Conservation (phyloP, 139 green algal genomes). For the Tetratostichococcus sp. region DNA sequence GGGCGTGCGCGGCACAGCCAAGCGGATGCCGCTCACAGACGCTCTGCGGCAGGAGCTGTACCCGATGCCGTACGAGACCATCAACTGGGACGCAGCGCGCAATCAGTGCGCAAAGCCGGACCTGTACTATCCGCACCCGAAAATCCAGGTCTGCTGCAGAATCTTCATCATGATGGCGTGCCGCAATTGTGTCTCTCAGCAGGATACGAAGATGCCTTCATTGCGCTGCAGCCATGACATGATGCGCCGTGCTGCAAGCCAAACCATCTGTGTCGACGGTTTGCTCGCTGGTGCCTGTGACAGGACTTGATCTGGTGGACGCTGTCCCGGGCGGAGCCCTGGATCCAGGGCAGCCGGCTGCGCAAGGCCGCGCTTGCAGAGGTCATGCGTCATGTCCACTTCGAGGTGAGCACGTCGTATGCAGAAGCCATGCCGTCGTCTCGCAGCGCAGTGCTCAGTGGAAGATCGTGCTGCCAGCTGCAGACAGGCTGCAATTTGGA, state of each 20-base stretch:
- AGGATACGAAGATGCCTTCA: no score
- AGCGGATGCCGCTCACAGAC: slow-evolving; percentile 45
- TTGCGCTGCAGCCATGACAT: no score
- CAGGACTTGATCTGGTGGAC: slow-evolving; percentile 89
- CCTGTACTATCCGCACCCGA: slow-evolving; percentile 97
- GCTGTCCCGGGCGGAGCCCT: slow-evolving; percentile 71
- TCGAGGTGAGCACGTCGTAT: slow-evolving; percentile 68
- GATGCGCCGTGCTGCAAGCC: no score
- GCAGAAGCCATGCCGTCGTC: no score
- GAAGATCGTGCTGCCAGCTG: no score
- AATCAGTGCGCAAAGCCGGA: slow-evolving; percentile 87
- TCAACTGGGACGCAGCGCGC: slow-evolving; percentile 91
- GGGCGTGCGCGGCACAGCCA: slow-evolving; percentile 63
- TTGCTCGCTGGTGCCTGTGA: no score
- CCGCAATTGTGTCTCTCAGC: no score
- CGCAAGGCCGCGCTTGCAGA: slow-evolving; percentile 70
- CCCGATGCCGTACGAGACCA: slow-evolving; percentile 66
- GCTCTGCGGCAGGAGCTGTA: slow-evolving; percentile 82
- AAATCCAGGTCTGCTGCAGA: slow-evolving; percentile 61
- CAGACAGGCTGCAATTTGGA: no score
- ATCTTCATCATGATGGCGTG: no score
- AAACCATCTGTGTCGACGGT: no score
- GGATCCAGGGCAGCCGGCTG: slow-evolving; percentile 69
- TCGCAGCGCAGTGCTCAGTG: no score
- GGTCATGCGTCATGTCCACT: slow-evolving; percentile 92